These are phyloP conservation scores for Pelargonium fulgidum DNA, from an alignment of 441 rosid species.

Conservation along the genomic window DNA sequence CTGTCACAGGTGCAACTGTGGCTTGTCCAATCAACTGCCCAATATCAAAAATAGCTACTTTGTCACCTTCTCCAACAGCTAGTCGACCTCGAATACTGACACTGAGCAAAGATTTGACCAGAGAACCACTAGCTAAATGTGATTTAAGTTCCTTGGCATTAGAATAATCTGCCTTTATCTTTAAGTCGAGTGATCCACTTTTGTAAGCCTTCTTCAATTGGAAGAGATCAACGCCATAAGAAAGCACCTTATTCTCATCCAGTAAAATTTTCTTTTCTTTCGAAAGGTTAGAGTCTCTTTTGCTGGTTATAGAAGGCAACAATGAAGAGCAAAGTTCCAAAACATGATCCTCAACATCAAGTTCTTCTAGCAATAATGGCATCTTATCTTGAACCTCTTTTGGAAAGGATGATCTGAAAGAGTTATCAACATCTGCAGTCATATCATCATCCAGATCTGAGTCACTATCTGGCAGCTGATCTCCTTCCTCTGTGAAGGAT, in stretches of 20 bases:
- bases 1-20: conserved; percentile 82
- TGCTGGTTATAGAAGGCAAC: conserved; percentile 73
- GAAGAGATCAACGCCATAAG: conserved; percentile 75
- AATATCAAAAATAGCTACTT: conserved; percentile 96
- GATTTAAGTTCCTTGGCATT: conserved; percentile 96
- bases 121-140: conserved; percentile 86
- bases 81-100: conserved; percentile 95
- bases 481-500: conserved; percentile 78
- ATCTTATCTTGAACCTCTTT: conserved; percentile 68
- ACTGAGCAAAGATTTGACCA: conserved; percentile 95
- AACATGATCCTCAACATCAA: conserved; percentile 72
- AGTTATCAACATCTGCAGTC: conserved; percentile 50
- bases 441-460: conserved; percentile 91
- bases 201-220: conserved; percentile 97
- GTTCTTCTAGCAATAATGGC: conserved; percentile 67
- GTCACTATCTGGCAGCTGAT: conserved; percentile 90
- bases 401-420: conserved; percentile 56
- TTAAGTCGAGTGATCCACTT: conserved; percentile 95
- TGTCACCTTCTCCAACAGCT: conserved; percentile 99
- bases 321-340: conserved; percentile 71
- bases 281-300: conserved; percentile 67
- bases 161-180: conserved; percentile 97
- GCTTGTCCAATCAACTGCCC: conserved; percentile 97
- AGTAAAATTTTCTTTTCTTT: conserved; percentile 64
- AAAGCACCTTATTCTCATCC: conserved; percentile 80